These are phyloP conservation scores for Podospora comata DNA, from an alignment of 495 filamentous ascomycete species.

Conservation along the genomic window DNA sequence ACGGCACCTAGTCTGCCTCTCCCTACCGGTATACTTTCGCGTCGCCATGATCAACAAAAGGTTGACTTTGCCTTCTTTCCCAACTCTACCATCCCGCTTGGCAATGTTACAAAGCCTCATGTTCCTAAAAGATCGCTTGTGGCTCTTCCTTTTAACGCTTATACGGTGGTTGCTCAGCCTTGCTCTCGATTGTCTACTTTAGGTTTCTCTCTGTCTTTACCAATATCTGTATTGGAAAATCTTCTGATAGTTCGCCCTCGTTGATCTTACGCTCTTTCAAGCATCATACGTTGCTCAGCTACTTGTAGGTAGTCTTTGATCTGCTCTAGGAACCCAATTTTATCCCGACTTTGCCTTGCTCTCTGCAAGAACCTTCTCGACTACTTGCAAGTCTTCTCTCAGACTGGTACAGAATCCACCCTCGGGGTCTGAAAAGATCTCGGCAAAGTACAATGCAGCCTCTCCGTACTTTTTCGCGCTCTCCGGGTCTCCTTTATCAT, in stretches of 20 bases:
- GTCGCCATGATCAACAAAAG: not conserved
- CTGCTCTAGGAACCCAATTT: not conserved
- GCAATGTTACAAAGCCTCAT: not conserved
- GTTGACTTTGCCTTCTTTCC: not conserved
- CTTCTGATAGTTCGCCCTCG: no score
- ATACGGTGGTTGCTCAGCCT: not conserved
- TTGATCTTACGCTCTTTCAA: not conserved
- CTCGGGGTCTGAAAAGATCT: constrained; percentile 31
- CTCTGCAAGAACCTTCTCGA: constrained; percentile 7
- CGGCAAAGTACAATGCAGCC: constrained; percentile 25
- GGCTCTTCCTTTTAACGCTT: not conserved
- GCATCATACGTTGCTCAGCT: not conserved
- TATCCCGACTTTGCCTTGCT: not conserved
- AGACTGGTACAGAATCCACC: constrained; percentile 24
- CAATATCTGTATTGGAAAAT: no score
- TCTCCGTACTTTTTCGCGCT: constrained; percentile 27
- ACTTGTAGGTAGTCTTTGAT: not conserved
- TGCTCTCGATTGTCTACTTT: not conserved
- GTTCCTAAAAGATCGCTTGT: not conserved
- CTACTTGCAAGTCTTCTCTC: constrained; percentile 16
- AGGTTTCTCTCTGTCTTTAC: not conserved
- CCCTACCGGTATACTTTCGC: not conserved
- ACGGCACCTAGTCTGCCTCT: not conserved
- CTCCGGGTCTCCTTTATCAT: constrained; percentile 26
- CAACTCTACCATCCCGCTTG: not conserved